These are phyloP conservation scores for Amylostereum chailletii DNA, from an alignment of 1,284 basidiomycete species.

Conservation along the genomic window DNA sequence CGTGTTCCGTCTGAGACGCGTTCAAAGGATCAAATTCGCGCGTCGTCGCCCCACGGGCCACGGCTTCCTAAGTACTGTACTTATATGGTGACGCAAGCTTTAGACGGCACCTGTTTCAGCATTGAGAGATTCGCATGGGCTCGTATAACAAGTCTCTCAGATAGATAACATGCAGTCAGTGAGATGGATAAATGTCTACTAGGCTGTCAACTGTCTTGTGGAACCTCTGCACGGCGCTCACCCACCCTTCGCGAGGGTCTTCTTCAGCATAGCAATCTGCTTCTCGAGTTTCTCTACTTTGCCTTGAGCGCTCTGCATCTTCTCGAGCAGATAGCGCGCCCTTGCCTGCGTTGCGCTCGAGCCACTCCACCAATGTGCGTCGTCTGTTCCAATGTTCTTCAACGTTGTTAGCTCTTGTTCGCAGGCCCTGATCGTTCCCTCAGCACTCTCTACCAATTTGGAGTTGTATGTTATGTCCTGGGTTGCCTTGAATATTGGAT, in stretches of 20 bases:
- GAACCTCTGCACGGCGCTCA: background rate
- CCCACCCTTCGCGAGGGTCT: constrained; percentile 22
- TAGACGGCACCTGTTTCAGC: no score
- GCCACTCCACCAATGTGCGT: constrained; percentile 36
- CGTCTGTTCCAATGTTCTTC: constrained; percentile 48
- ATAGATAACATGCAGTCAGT: no score
- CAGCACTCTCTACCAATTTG: constrained; percentile 59
- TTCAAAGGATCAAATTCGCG: no score
- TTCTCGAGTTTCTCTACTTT: constrained; percentile 65
- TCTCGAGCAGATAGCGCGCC: constrained; percentile 61
- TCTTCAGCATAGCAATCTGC: constrained; percentile 62
- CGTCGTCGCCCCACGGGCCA: no score
- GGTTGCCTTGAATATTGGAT: constrained; percentile 72
- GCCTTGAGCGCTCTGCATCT: constrained; percentile 62
- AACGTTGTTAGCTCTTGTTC: constrained; percentile 72
- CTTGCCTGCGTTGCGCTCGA: constrained; percentile 52
- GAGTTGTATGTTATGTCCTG: constrained; percentile 80
- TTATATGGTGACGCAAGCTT: no score
- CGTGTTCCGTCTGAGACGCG: no score
- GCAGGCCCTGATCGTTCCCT: constrained; percentile 58
- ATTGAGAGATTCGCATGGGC: no score
- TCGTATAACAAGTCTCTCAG: no score
- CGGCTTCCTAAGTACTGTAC: no score
- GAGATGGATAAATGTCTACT: no score
- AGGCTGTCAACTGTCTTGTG: no score